Conservation (phyloP, 1,284 basidiomycete genomes). For the Crepidotus sp. region DNA sequence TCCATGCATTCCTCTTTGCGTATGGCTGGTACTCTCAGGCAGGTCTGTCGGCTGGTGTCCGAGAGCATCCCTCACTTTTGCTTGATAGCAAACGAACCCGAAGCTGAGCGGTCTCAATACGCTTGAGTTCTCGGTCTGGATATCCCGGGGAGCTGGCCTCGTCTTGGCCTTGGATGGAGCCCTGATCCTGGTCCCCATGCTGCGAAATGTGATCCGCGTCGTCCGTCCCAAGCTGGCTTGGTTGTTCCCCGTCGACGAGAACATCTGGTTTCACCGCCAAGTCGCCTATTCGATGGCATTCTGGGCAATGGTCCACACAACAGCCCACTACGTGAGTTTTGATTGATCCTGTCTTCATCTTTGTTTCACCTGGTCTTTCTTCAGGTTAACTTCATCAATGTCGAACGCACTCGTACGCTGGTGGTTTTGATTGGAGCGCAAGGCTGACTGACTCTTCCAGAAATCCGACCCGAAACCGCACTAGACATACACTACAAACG, state of each 20-base stretch:
- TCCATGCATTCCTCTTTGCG: conserved; percentile 59
- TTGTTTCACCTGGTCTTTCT: background rate
- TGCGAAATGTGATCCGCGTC: conserved; percentile 75
- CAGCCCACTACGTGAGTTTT: conserved; percentile 89
- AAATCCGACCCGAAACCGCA: conserved; percentile 68
- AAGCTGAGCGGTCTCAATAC: conserved; percentile 65
- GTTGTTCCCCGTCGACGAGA: conserved; percentile 82
- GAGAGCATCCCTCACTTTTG: no score
- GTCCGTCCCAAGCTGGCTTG: conserved; percentile 68
- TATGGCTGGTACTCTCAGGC: conserved; percentile 80
- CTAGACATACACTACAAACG: conserved; percentile 41
- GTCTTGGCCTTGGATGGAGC: conserved; percentile 77
- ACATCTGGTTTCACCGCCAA: conserved; percentile 87
- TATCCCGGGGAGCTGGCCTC: conserved; percentile 78
- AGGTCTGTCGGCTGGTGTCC: no score
- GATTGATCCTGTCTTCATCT: conserved; percentile 43
- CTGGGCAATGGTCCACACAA: conserved; percentile 80
- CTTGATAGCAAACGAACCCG: conserved; percentile 54
- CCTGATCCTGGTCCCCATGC: conserved; percentile 75
- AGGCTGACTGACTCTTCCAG: conserved; percentile 31
- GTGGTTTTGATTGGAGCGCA: background rate
- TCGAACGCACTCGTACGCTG: background rate
- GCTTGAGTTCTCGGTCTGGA: conserved; percentile 76
- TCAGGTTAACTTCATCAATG: background rate
- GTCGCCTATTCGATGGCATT: conserved; percentile 86